phyloP scores from a whole-genome alignment of 805 yeast species.

The Saccharomycopsis guyanensis region DNA sequence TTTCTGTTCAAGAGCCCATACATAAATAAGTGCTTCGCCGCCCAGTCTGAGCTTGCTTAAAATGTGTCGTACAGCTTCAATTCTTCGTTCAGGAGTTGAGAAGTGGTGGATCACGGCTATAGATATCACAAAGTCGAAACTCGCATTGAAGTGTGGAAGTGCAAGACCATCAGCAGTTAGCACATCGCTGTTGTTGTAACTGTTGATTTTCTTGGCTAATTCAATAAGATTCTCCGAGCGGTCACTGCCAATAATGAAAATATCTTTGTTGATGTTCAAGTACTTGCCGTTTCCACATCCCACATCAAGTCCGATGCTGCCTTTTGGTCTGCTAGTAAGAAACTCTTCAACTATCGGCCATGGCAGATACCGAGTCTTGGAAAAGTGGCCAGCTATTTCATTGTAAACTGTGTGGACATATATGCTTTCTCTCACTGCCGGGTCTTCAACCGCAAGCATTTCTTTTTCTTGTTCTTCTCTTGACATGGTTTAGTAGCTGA shows the following conservation, averaged over 20 bases:
- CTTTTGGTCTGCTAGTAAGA: constrained; percentile 39
- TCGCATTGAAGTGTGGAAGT: constrained; percentile 44
- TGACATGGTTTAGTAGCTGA: too few relatives aligned
- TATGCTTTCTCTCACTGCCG: constrained; percentile 57
- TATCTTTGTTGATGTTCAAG: constrained; percentile 56
- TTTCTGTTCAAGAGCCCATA: constrained; percentile 96
- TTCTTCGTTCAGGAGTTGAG: constrained; percentile 72
- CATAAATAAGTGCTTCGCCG: constrained; percentile 76
- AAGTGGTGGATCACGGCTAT: constrained; percentile 96
- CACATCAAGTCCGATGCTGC: constrained; percentile 78
- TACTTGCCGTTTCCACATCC: constrained; percentile 99
- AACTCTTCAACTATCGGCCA: constrained; percentile 92
- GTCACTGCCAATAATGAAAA: constrained; percentile 68
- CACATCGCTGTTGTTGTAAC: constrained; percentile 37
- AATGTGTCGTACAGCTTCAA: constrained; percentile 66
- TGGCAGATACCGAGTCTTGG: constrained; percentile 88
- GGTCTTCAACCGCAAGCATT: constrained; percentile 30
- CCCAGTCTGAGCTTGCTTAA: constrained; percentile 47
- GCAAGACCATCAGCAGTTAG: constrained; percentile 75
- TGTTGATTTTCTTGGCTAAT: constrained; percentile 41
- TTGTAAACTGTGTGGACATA: constrained; percentile 91
- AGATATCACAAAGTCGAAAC: constrained; percentile 81
- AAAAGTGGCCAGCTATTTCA: constrained; percentile 87
- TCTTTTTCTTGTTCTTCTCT: not conserved
- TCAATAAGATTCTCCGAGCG: constrained; percentile 60